Evolutionary conservation across 2,329 filamentous ascomycete species (phyloP).

Genomic region (Aspergillus candidus): DNA sequence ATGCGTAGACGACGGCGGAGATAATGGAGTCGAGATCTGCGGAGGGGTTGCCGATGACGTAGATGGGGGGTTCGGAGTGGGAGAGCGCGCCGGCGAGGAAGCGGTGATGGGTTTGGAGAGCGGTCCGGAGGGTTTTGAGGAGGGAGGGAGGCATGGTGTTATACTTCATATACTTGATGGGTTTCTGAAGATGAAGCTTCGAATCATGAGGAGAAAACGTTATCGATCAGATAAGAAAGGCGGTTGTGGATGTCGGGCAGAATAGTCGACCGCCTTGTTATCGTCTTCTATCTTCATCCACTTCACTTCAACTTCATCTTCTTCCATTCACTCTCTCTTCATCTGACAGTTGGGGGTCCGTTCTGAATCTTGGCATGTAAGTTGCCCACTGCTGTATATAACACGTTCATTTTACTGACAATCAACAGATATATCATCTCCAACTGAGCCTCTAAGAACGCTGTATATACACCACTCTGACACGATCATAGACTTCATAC

Average conservation of each 20-base stretch:
- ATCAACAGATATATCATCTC: too few relatives aligned
- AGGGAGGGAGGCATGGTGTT: slow-evolving; percentile 12
- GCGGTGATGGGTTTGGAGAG: slow-evolving; percentile 24
- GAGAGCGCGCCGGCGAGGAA: slow-evolving; percentile 19
- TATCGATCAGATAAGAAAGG: neutral
- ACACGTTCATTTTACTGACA: too few relatives aligned
- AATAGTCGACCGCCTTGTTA: too few relatives aligned
- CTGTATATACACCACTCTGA: neutral
- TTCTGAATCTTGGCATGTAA: too few relatives aligned
- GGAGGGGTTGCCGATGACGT: slow-evolving; percentile 42
- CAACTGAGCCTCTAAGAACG: neutral
- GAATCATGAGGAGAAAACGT: neutral
- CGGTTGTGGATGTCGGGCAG: too few relatives aligned
- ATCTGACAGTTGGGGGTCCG: too few relatives aligned
- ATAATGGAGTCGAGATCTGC: slow-evolving; percentile 59
- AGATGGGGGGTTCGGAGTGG: slow-evolving; percentile 24
- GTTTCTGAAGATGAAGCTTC: neutral
- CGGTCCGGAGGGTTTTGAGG: slow-evolving; percentile 33
- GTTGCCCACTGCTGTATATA: too few relatives aligned
- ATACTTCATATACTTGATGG: slow-evolving; percentile 14
- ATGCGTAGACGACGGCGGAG: slow-evolving; percentile 56
- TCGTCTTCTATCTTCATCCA: too few relatives aligned
- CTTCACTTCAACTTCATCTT: too few relatives aligned
- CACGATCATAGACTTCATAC: neutral
- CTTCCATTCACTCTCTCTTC: too few relatives aligned